phyloP scores from a whole-genome alignment of 2,329 filamentous ascomycete species.

The Cladosporium sp. region DNA sequence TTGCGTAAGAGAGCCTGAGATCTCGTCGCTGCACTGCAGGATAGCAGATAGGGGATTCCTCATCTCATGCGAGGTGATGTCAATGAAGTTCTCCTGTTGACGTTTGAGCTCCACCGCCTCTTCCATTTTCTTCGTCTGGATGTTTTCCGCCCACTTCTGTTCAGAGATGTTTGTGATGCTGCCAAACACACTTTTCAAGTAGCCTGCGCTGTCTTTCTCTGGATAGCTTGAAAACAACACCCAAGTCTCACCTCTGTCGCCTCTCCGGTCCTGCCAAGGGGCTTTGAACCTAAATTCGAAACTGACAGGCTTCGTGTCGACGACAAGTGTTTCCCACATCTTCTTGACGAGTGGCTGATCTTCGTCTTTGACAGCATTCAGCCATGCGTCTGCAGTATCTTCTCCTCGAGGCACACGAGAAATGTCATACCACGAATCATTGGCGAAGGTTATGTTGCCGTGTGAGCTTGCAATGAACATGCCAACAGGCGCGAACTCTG shows the following conservation, averaged over 20 bases:
- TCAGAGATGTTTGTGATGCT: constrained; percentile 81
- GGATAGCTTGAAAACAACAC: constrained; percentile 73
- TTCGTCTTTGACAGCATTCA: constrained; percentile 65
- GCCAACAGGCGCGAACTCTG: constrained; percentile 76
- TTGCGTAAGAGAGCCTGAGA: constrained; percentile 49
- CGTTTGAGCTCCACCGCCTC: constrained; percentile 78
- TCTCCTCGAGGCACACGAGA: constrained; percentile 59
- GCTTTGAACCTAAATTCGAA: constrained; percentile 73
- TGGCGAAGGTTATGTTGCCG: constrained; percentile 72
- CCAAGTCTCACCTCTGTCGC: constrained; percentile 65
- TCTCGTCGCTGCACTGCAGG: constrained; percentile 72
- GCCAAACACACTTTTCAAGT: constrained; percentile 71
- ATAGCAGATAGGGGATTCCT: constrained; percentile 72
- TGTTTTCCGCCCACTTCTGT: constrained; percentile 78
- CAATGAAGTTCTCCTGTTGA: constrained; percentile 54
- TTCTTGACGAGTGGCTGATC: constrained; percentile 57
- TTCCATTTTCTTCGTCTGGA: constrained; percentile 71
- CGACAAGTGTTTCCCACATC: constrained; percentile 61
- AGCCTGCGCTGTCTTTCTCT: constrained; percentile 60
- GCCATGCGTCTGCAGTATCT: constrained; percentile 62
- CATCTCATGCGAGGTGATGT: constrained; percentile 44
- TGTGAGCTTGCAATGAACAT: constrained; percentile 75
- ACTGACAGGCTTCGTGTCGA: constrained; percentile 56
- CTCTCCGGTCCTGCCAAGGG: constrained; percentile 56
- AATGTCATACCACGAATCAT: constrained; percentile 70